phyloP scores from a whole-genome alignment of 2,329 filamentous ascomycete genomes.

The Berkeleyomyces basicola region DNA sequence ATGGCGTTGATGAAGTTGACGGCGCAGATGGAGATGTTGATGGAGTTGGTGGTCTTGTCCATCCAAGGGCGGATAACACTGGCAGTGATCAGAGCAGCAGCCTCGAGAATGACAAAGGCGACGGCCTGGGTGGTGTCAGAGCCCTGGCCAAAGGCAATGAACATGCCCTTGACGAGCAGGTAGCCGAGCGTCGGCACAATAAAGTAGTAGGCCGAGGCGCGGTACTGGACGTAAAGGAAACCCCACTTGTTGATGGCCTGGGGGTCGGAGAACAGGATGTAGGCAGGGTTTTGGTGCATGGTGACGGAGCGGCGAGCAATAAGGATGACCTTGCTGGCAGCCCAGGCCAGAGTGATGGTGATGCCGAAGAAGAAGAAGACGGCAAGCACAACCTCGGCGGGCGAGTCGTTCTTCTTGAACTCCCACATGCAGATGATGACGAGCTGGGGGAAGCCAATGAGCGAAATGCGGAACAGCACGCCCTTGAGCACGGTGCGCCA shows the following conservation, averaged over 20 bases:
- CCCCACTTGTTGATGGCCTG: conserved; percentile 92
- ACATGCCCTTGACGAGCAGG: conserved; percentile 73
- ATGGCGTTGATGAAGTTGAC: conserved; percentile 85
- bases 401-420: conserved; percentile 69
- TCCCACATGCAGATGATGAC: conserved; percentile 86
- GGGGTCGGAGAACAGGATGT: conserved; percentile 94
- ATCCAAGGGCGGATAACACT: conserved; percentile 84
- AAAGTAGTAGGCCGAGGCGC: conserved; percentile 90
- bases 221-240: conserved; percentile 93
- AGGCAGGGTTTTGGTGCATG: conserved; percentile 92
- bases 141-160: conserved; percentile 66
- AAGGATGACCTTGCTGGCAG: conserved; percentile 73
- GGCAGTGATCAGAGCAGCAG: conserved; percentile 56
- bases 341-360: conserved; percentile 64
- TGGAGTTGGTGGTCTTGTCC: conserved; percentile 95
- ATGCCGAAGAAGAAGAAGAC: conserved; percentile 79
- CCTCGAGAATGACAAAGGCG: conserved; percentile 69
- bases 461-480: conserved; percentile 75
- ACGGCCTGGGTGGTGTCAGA: conserved; percentile 60
- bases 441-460: conserved; percentile 88
- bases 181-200: conserved; percentile 67
- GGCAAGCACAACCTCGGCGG: conserved; percentile 71
- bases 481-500: conserved; percentile 89
- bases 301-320: conserved; percentile 75
- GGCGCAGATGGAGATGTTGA: conserved; percentile 83